These are phyloP conservation scores for Coemansia sp. DNA, from an alignment of 192 early-diverging fungal species.

Conservation along the genomic window DNA sequence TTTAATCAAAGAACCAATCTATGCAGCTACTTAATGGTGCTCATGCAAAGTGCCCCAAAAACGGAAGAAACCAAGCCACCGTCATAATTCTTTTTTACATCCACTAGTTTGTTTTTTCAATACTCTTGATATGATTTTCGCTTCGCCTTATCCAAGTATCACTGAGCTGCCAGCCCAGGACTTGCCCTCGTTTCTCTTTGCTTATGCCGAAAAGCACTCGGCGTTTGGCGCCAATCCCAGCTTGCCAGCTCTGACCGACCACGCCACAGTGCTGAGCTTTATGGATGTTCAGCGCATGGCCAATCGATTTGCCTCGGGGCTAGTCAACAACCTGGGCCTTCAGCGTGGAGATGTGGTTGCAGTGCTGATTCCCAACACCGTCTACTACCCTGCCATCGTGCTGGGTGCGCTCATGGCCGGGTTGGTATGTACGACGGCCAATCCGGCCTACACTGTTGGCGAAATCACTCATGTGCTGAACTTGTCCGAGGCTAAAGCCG, in stretches of 20 bases:
- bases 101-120: neutral
- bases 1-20: too few species aligned
- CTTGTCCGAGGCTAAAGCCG: slow-evolving; percentile 63
- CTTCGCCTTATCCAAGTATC: slow-evolving; percentile 19
- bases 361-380: slow-evolving; percentile 69
- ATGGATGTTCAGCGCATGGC: slow-evolving; percentile 21
- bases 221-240: slow-evolving; percentile 33
- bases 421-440: slow-evolving; percentile 69
- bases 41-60: neutral
- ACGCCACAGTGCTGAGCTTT: slow-evolving; percentile 17
- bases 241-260: slow-evolving; percentile 17
- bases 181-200: slow-evolving; percentile 42
- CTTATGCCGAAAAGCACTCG: slow-evolving; percentile 17
- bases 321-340: slow-evolving; percentile 55
- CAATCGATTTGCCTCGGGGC: slow-evolving; percentile 36
- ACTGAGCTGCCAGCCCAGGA: slow-evolving; percentile 31
- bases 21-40: too few species aligned
- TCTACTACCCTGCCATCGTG: slow-evolving; percentile 61
- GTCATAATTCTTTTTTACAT: neutral
- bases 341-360: slow-evolving; percentile 69
- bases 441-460: slow-evolving; percentile 74
- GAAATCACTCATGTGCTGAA: slow-evolving; percentile 77
- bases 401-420: slow-evolving; percentile 67
- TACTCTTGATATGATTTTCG: slow-evolving; percentile 38
- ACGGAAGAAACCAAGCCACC: neutral